Conservation (phyloP, 2,329 filamentous ascomycete genomes). For the Atkinsonella hypoxylon region DNA sequence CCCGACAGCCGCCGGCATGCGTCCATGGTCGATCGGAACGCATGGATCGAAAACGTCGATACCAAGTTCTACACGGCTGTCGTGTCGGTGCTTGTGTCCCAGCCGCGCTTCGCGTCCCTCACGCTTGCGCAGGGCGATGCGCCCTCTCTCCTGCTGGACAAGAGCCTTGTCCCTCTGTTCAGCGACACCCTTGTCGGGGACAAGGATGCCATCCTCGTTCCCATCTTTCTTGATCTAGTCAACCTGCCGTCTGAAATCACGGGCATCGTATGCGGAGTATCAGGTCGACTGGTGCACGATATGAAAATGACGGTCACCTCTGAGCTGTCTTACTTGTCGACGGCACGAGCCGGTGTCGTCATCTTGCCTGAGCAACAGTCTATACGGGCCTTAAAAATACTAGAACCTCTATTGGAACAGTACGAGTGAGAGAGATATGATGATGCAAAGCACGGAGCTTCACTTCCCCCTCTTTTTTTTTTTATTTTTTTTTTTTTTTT, state of each 20-base stretch:
- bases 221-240: conserved; percentile 78
- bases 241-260: conserved; percentile 77
- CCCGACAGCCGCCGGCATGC: conserved; percentile 25
- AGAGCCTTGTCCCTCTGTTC: conserved; percentile 51
- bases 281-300: conserved; percentile 66
- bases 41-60: conserved; percentile 50
- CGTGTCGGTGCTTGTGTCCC: conserved; percentile 46
- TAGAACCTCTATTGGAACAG: conserved; percentile 40
- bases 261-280: conserved; percentile 90
- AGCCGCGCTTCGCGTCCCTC: conserved; percentile 60
- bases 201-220: conserved; percentile 60
- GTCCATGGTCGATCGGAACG: conserved; percentile 21
- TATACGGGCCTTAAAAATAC: conserved; percentile 57
- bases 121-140: conserved; percentile 64
- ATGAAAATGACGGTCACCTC: conserved; percentile 45
- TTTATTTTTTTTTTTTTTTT: background rate
- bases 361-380: conserved; percentile 70
- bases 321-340: conserved; percentile 85
- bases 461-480: too few species aligned
- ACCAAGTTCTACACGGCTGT: conserved; percentile 51
- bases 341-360: conserved; percentile 77
- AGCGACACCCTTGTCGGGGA: conserved; percentile 66
- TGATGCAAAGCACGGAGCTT: background rate
- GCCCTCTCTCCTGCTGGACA: conserved; percentile 62
- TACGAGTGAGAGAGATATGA: conserved; percentile 13